A percentile compares a stretch with the other conserved stretches of the same genome.
phyloP scores from a whole-genome alignment of 768 basidiomycete genomes.

The Chlorophyllum brunneum region DNA sequence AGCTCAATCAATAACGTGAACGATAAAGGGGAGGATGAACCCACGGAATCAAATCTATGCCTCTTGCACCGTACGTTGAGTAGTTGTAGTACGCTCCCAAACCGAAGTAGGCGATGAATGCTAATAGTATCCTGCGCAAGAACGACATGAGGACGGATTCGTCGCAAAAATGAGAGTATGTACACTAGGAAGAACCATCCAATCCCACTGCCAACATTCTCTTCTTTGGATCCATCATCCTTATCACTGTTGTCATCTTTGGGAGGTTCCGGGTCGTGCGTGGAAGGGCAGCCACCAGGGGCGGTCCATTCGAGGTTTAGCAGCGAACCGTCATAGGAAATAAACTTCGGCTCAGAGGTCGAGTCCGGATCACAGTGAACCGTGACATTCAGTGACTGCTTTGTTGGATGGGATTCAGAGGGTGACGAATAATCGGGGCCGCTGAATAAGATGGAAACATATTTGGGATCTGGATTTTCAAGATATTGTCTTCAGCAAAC shows the following conservation, averaged over 20 bases:
- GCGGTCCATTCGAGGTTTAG: conserved; percentile 60
- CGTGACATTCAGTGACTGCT: conserved; percentile 60
- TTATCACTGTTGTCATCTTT: conserved; percentile 30
- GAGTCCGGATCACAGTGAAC: conserved; percentile 49
- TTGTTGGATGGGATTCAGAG: conserved; percentile 33
- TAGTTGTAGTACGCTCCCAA: conserved; percentile 88
- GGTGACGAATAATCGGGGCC: conserved; percentile 59
- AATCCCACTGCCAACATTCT: conserved; percentile 65
- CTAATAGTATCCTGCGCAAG: conserved; percentile 53
- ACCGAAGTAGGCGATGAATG: conserved; percentile 65
- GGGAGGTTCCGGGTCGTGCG: conserved; percentile 20
- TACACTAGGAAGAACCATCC: conserved; percentile 88
- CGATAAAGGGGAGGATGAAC: conserved; percentile 26
- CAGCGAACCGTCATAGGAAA: conserved; percentile 55
- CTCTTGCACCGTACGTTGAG: conserved; percentile 80
- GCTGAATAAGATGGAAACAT: conserved; percentile 51
- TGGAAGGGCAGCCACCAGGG: conserved; percentile 52
- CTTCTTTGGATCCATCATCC: conserved; percentile 24
- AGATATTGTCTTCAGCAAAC: conserved; percentile 10
- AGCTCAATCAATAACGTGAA: conserved; percentile 11
- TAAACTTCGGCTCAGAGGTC: conserved; percentile 45
- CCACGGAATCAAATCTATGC: conserved; percentile 80
- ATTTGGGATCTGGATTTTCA: conserved; percentile 43
- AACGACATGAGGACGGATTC: not conserved
- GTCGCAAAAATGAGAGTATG: conserved; percentile 23